These are phyloP conservation scores for Pseudogymnoascus sp. DNA, from an alignment of 2,329 filamentous ascomycete genomes.

Conservation along the genomic window DNA sequence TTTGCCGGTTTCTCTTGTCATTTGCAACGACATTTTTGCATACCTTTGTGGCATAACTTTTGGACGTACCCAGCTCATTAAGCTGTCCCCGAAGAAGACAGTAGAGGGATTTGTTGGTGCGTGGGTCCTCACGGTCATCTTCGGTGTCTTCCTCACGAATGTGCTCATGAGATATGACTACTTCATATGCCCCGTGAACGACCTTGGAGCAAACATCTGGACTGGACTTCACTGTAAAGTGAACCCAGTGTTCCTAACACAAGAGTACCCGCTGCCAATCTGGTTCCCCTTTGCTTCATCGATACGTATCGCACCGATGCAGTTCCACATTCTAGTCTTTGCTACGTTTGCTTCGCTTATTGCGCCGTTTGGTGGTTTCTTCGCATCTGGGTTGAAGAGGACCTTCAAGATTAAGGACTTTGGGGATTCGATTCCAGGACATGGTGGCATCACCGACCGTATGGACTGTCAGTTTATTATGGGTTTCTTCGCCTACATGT, in stretches of 20 bases:
- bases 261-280: conserved; percentile 62
- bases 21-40: conserved; percentile 97
- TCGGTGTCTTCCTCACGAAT: conserved; percentile 73
- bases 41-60: conserved; percentile 97
- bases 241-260: conserved; percentile 83
- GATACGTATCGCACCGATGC: conserved; percentile 75
- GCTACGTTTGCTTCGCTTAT: conserved; percentile 93
- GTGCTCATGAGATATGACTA: conserved; percentile 85
- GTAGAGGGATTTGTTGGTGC: conserved; percentile 95
- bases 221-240: conserved; percentile 82
- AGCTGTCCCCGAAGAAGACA: conserved; percentile 97
- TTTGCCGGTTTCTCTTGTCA: conserved; percentile 85
- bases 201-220: conserved; percentile 87
- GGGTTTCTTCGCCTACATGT: conserved; percentile 97
- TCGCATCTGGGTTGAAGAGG: conserved; percentile 92
- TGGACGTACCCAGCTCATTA: conserved; percentile 91
- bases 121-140: conserved; percentile 89
- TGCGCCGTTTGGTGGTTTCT: conserved; percentile 96
- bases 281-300: conserved; percentile 65
- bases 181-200: conserved; percentile 96
- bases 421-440: conserved; percentile 92
- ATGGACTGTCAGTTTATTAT: conserved; percentile 99
- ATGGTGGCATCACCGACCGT: conserved; percentile 95
- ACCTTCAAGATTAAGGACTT: conserved; percentile 99
- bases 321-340: conserved; percentile 84